Evolutionary conservation across 208 protist species (phyloP), one percentile per base, ranked within the genome.

Genomic region (Trypanosoma cruzi): DNA sequence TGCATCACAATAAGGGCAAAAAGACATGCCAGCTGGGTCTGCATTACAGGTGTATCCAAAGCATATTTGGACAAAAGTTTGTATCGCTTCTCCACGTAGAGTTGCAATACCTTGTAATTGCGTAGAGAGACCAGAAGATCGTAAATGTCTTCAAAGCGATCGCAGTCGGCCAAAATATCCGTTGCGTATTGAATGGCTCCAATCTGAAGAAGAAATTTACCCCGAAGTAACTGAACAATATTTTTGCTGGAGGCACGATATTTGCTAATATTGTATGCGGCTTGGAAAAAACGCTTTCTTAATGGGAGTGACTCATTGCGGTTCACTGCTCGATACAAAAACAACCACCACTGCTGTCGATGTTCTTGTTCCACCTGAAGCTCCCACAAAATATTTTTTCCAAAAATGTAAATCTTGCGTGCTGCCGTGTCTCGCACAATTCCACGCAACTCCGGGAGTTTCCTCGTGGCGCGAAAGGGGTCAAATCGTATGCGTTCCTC

Each of bases 271-370:
- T 80, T 55, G 40, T 79, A 77, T 7, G 89, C 89, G 14, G 86
- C 85, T 40, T 80, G 60, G 61, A 90, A 90, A 57, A 85, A 78
- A 22, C 86, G 82, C 40, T 69, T 70, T 40, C 86, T 81, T 63
- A 92, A 32, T 29, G 36, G 28, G 14, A 74, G 58, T 0, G 73
- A 64, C 57, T 64, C 73, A 8, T 69, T 56, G 20, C 53, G 44
- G 61, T 84, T 71, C 24, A 90, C 40, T 1, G 88, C 91, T 36
- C 85, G 77, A 57, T 90, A 78, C n/a, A 94, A 59, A 64, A 94
- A 94, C 24, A 93, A 64, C 0, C 67, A 68, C 84, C 88, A 96
- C 75, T 93, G 84, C 68, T 82, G 77, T n/a, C 74, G 75, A 26
- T 80, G 64, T 68, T 94, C 89, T 53, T 88, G 65, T 6, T 90